Conservation (phyloP, 768 basidiomycete species). For the Clavaria fumosa region DNA sequence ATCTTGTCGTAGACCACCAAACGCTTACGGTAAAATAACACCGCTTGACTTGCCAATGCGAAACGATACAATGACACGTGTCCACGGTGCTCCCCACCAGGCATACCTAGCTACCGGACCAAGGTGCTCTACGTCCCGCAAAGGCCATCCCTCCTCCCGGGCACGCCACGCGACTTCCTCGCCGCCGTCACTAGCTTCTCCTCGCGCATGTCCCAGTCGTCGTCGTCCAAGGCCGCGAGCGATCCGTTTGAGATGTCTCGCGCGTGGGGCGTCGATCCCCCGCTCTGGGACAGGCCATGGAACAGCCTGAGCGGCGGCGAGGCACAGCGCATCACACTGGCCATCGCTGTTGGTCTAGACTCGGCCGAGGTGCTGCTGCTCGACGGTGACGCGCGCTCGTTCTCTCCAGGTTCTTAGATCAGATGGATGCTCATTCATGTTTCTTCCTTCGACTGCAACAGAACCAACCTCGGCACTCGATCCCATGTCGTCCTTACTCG, state of each 20-base stretch:
- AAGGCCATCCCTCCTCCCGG: slow-evolving; percentile 72
- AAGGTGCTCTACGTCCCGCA: slow-evolving; percentile 79
- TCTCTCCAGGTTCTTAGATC: not conserved
- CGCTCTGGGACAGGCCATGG: slow-evolving; percentile 74
- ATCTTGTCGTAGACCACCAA: too few species aligned
- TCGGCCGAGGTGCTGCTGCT: slow-evolving; percentile 67
- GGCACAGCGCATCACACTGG: slow-evolving; percentile 67
- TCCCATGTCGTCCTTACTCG: slow-evolving; percentile 40
- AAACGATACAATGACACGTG: not conserved
- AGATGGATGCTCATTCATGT: not conserved
- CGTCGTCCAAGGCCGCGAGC: slow-evolving; percentile 4
- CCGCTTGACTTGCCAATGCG: not conserved
- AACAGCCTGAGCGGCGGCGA: slow-evolving; percentile 74
- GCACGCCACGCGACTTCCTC: slow-evolving; percentile 64
- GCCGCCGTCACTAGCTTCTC: slow-evolving; percentile 36
- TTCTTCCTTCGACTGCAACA: too few species aligned
- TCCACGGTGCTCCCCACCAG: too few species aligned
- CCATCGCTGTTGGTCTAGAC: slow-evolving; percentile 55
- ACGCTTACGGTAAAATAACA: too few species aligned
- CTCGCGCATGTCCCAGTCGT: slow-evolving; percentile 21
- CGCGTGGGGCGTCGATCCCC: slow-evolving; percentile 48
- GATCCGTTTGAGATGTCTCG: slow-evolving; percentile 38
- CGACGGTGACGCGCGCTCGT: slow-evolving; percentile 40
- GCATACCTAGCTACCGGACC: slow-evolving; percentile 65
- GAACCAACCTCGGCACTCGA: slow-evolving; percentile 89